A percentile compares a stretch with the other conserved stretches of the same genome.
Evolutionary conservation across 306 rosid species (phyloP).

Genomic region (Dalbergia cochinchinensis): DNA sequence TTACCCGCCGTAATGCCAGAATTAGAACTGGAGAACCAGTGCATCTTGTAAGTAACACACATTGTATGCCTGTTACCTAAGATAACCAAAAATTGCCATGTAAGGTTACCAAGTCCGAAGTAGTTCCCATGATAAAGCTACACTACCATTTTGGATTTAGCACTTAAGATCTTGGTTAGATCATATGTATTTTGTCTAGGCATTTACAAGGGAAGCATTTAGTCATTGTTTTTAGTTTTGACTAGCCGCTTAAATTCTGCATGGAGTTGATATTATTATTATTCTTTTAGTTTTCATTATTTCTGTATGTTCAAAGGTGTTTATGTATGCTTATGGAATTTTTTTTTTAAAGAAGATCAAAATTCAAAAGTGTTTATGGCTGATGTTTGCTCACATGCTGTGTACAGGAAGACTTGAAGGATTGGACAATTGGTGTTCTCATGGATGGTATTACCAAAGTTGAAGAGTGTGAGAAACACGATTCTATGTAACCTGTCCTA

Average conservation of each 20-base stretch:
- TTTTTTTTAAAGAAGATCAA: too few relatives aligned
- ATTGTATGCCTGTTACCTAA: neutral
- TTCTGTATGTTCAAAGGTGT: neutral
- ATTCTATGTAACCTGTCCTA: conserved; percentile 44
- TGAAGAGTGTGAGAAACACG: conserved; percentile 64
- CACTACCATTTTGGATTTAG: neutral
- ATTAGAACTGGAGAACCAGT: conserved; percentile 50
- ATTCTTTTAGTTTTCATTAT: neutral
- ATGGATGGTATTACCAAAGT: conserved; percentile 68
- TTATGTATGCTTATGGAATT: neutral
- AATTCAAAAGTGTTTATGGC: conserved; percentile 8
- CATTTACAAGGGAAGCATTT: conserved; percentile 8
- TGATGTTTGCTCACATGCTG: conserved; percentile 40
- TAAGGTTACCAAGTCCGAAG: neutral
- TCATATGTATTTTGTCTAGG: neutral
- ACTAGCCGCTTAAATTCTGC: neutral
- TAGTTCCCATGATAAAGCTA: neutral
- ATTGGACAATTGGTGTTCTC: conserved; percentile 84
- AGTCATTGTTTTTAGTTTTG: neutral
- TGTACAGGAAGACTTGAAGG: conserved; percentile 74
- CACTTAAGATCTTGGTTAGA: conserved; percentile 16
- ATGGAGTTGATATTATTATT: neutral
- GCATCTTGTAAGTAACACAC: conserved; percentile 49
- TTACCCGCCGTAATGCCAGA: conserved; percentile 52
- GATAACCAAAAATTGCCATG: neutral